Percentiles rank a stretch among this genome's conserved stretches.
These are phyloP conservation scores for Globisporangium parvum DNA, from an alignment of 352 stramenopile species.

Conservation along the genomic window DNA sequence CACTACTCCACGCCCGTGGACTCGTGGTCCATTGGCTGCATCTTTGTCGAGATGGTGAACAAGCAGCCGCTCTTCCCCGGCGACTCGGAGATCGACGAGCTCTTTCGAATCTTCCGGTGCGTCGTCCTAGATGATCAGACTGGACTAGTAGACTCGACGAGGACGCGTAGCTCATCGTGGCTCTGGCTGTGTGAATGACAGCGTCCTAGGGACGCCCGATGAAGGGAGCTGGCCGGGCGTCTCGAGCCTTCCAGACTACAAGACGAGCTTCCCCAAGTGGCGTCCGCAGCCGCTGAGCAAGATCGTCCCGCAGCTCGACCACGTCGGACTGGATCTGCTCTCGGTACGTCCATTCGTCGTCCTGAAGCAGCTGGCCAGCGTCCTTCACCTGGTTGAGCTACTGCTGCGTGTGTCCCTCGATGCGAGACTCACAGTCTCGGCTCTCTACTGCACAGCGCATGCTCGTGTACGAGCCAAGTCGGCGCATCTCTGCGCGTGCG, in stretches of 20 bases:
- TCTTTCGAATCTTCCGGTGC: slow-evolving; percentile 97
- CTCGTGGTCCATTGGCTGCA: slow-evolving; percentile 90
- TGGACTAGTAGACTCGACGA: background rate
- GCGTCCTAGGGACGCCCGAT: slow-evolving; percentile 95
- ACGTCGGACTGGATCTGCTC: slow-evolving; percentile 73
- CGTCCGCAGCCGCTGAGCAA: slow-evolving; percentile 84
- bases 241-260: slow-evolving; percentile 96
- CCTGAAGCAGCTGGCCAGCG: too few species aligned
- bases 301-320: slow-evolving; percentile 82
- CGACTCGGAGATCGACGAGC: slow-evolving; percentile 98
- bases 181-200: slow-evolving; percentile 10
- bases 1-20: slow-evolving; percentile 93
- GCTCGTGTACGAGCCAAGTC: slow-evolving; percentile 74
- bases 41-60: slow-evolving; percentile 94
- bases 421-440: background rate
- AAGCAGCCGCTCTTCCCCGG: slow-evolving; percentile 87
- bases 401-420: background rate
- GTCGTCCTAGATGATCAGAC: slow-evolving; percentile 13
- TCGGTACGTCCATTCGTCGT: slow-evolving; percentile 32
- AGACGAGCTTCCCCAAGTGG: slow-evolving; percentile 97
- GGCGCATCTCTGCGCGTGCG: slow-evolving; percentile 69
- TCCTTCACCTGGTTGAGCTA: too few species aligned
- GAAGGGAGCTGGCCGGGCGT: slow-evolving; percentile 96
- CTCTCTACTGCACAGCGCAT: slow-evolving; percentile 43
- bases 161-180: background rate